These are phyloP conservation scores for Eruca vesicaria DNA, from an alignment of 441 rosid genomes.

Conservation along the genomic window DNA sequence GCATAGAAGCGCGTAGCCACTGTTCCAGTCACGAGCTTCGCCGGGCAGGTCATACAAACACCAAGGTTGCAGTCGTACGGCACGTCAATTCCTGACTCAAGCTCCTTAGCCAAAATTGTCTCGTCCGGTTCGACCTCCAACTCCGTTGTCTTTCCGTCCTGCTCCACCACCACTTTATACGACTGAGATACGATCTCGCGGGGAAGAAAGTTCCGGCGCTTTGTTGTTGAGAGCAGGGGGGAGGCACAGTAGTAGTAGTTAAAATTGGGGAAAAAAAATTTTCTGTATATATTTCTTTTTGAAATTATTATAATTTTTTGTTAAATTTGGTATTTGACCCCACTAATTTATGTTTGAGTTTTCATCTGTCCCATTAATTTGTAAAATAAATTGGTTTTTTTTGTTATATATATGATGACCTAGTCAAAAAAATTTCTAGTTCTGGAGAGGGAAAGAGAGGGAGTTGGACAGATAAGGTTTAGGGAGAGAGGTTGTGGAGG, in stretches of 20 bases:
- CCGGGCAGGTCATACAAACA: slow-evolving; percentile 99
- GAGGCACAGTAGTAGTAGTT: no score
- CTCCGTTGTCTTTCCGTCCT: slow-evolving; percentile 59
- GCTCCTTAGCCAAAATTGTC: slow-evolving; percentile 75
- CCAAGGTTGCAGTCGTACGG: slow-evolving; percentile 95
- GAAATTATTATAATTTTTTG: no score
- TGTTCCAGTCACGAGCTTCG: slow-evolving; percentile 58
- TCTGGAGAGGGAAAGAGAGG: slow-evolving; percentile 23
- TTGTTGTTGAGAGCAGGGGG: slow-evolving; percentile 21
- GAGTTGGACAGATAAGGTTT: slow-evolving; percentile 27
- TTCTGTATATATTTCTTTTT: no score
- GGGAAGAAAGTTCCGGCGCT: background rate
- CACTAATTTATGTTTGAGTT: no score
- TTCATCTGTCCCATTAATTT: no score
- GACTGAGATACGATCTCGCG: slow-evolving; percentile 32
- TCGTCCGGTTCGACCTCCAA: slow-evolving; percentile 85
- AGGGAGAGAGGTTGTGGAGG: no score
- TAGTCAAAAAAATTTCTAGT: no score
- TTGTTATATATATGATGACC: no score
- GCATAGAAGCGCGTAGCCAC: slow-evolving; percentile 84
- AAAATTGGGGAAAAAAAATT: no score
- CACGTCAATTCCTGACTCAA: slow-evolving; percentile 65
- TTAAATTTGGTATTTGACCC: no score
- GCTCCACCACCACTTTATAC: slow-evolving; percentile 78
- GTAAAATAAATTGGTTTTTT: no score